A percentile compares a stretch with the other conserved stretches of the same genome.
Evolutionary conservation across 2,329 filamentous ascomycete genomes (phyloP).

Genomic region (Sphaceloma murrayae): DNA sequence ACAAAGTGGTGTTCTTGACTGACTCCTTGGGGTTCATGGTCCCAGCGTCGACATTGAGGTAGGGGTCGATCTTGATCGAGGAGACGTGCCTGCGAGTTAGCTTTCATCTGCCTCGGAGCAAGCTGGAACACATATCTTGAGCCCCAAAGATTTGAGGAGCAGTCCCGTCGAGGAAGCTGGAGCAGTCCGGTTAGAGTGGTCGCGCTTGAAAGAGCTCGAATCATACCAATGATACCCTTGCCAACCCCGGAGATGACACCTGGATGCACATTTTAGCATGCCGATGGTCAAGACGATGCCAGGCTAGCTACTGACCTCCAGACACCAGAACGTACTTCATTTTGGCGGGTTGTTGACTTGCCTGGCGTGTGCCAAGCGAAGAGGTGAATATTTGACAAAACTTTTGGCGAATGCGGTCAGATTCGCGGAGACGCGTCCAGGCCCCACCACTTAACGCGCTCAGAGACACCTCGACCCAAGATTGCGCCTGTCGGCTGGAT

Average conservation of each 20-base stretch:
- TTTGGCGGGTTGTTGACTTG: conserved; percentile 37
- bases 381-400: conserved; percentile 27
- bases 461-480: background rate
- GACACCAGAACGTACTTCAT: conserved; percentile 80
- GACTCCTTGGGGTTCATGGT: conserved; percentile 59
- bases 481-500: too few species aligned
- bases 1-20: conserved; percentile 18
- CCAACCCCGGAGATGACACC: conserved; percentile 51
- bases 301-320: conserved; percentile 49
- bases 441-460: conserved; percentile 15
- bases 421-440: conserved; percentile 2
- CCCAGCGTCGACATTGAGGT: conserved; percentile 68
- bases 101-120: conserved; percentile 1
- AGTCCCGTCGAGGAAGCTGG: conserved; percentile 61
- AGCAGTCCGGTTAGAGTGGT: conserved; percentile 25
- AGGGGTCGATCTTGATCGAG: conserved; percentile 62
- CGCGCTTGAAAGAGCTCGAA: conserved; percentile 12
- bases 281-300: background rate
- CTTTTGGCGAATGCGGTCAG: conserved; percentile 5
- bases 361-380: conserved; percentile 34
- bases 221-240: conserved; percentile 59
- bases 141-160: conserved; percentile 68
- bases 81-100: conserved; percentile 43
- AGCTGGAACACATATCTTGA: conserved; percentile 54
- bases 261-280: conserved; percentile 19